A percentile compares a stretch with the other conserved stretches of the same genome.
These are phyloP conservation scores for Alternaria ethzedia DNA, from an alignment of 2,329 filamentous ascomycete genomes.

Conservation along the genomic window DNA sequence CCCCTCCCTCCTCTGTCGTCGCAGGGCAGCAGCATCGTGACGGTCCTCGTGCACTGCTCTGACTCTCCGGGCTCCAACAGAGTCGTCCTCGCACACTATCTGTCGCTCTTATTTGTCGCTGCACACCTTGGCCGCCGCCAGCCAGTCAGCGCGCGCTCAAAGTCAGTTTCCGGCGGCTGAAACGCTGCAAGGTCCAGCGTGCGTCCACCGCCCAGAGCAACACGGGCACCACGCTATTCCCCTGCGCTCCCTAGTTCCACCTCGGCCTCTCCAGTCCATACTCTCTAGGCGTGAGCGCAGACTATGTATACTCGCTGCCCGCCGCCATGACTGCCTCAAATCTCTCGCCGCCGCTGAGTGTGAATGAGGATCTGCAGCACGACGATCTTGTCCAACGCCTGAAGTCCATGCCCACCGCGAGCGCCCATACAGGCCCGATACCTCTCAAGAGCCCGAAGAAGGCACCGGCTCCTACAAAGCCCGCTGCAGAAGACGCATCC, in stretches of 20 bases:
- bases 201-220: constrained; percentile 29
- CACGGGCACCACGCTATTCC: constrained; percentile 25
- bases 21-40: constrained; percentile 7
- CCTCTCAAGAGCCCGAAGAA: constrained; percentile 11
- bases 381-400: constrained; percentile 33
- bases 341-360: constrained; percentile 20
- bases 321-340: constrained; percentile 37
- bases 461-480: constrained; percentile 2
- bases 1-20: constrained; percentile 1
- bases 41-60: constrained; percentile 17
- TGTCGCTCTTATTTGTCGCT: constrained; percentile 29
- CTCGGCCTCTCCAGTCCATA: constrained; percentile 14
- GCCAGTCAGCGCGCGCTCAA: constrained; percentile 30
- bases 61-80: constrained; percentile 17
- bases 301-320: constrained; percentile 39
- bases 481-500: constrained; percentile 1
- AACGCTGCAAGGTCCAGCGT: constrained; percentile 43
- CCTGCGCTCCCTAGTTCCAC: constrained; percentile 20
- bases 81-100: constrained; percentile 26
- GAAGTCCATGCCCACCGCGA: constrained; percentile 25
- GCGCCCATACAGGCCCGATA: constrained; percentile 13
- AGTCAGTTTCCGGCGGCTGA: constrained; percentile 38
- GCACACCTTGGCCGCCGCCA: constrained; percentile 27
- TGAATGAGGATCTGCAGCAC: constrained; percentile 18
- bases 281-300: constrained; percentile 5